Percentiles rank a stretch among this genome's conserved stretches.
These are phyloP conservation scores for Hymenoscyphus scutula DNA, from an alignment of 2,329 filamentous ascomycete species.

Conservation along the genomic window DNA sequence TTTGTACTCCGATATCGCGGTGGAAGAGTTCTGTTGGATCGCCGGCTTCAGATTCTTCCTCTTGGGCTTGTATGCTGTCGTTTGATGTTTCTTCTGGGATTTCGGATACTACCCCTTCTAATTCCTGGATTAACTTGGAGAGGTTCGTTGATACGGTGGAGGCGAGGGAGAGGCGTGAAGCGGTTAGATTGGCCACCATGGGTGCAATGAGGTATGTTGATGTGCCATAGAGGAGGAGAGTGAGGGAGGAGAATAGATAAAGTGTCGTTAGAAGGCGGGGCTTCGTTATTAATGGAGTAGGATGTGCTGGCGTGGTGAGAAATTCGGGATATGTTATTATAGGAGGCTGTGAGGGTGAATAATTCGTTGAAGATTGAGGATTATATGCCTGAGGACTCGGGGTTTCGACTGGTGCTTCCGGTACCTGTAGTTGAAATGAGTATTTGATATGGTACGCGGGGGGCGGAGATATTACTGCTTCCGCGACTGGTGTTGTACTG, in stretches of 20 bases:
- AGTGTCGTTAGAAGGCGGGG: slow-evolving; percentile 57
- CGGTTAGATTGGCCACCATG: slow-evolving; percentile 51
- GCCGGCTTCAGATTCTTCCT: slow-evolving; percentile 47
- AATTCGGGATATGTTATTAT: slow-evolving; percentile 72
- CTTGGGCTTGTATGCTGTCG: slow-evolving; percentile 25
- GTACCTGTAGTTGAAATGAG: slow-evolving; percentile 8
- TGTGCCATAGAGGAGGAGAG: slow-evolving; percentile 67
- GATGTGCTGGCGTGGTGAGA: slow-evolving; percentile 53
- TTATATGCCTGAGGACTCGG: not conserved
- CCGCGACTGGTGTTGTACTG: slow-evolving; percentile 1
- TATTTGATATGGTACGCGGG: slow-evolving; percentile 11
- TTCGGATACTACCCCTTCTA: slow-evolving; percentile 59
- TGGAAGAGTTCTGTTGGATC: slow-evolving; percentile 79
- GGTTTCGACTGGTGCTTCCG: slow-evolving; percentile 25
- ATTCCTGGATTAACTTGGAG: slow-evolving; percentile 47
- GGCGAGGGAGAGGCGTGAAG: slow-evolving; percentile 52
- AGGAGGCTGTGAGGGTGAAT: slow-evolving; percentile 47
- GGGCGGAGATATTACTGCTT: slow-evolving; percentile 10
- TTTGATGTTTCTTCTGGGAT: slow-evolving; percentile 45
- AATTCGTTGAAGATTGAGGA: slow-evolving; percentile 22
- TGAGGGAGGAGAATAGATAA: slow-evolving; percentile 55
- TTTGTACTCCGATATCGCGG: slow-evolving; percentile 77
- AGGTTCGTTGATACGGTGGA: slow-evolving; percentile 48
- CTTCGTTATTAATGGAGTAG: slow-evolving; percentile 62
- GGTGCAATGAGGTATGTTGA: slow-evolving; percentile 66